Percentiles rank a stretch among this genome's conserved stretches.
These are phyloP conservation scores for Bryoglossum gracile DNA, from an alignment of 495 filamentous ascomycete species.

Conservation along the genomic window DNA sequence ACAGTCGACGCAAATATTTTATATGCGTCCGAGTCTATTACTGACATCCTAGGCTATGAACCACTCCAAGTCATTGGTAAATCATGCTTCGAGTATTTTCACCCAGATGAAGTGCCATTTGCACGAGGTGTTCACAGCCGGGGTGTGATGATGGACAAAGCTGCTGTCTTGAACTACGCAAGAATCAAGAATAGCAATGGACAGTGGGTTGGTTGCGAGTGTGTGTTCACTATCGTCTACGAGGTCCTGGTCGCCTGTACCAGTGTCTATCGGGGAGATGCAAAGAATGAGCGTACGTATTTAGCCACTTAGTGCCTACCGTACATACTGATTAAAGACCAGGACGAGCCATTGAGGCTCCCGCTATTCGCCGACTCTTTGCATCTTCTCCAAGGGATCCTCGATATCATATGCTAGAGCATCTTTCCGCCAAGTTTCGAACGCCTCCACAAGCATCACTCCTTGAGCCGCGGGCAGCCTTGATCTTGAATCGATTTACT, in stretches of 20 bases:
- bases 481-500: constrained; percentile 85
- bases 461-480: constrained; percentile 74
- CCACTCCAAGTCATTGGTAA: constrained; percentile 68
- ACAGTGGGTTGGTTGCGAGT: constrained; percentile 76
- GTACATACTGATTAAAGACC: constrained; percentile 13
- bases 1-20: constrained; percentile 70
- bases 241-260: constrained; percentile 82
- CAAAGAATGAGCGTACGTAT: constrained; percentile 66
- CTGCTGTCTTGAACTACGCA: constrained; percentile 77
- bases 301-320: neutral
- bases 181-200: constrained; percentile 61
- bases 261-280: constrained; percentile 65
- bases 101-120: constrained; percentile 71
- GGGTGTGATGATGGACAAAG: constrained; percentile 74
- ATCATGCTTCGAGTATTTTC: constrained; percentile 83
- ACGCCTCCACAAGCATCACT: constrained; percentile 49
- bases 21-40: constrained; percentile 76
- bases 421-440: constrained; percentile 75
- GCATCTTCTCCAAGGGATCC: constrained; percentile 77
- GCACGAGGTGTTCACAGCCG: constrained; percentile 65
- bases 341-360: constrained; percentile 77
- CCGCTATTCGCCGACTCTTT: constrained; percentile 70
- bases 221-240: constrained; percentile 83
- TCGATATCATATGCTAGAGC: constrained; percentile 84
- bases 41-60: constrained; percentile 74